Evolutionary conservation across 352 stramenopile genomes (phyloP).

Genomic region (Salisapilia sapeloensis): DNA sequence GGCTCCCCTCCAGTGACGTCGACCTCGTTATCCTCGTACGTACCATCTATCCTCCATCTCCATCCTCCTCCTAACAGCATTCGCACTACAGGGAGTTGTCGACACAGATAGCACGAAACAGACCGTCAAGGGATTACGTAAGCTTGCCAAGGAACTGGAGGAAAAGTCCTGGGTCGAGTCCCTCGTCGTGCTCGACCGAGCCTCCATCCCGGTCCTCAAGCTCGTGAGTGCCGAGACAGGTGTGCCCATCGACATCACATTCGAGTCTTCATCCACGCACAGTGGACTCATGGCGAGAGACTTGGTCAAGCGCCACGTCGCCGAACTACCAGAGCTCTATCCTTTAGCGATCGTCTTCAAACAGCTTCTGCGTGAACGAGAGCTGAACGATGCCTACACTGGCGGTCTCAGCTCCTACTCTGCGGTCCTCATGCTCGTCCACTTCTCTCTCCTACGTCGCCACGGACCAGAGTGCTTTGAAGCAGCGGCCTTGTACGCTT

Average conservation of each 20-base stretch:
- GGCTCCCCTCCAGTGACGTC: slow-evolving; percentile 73
- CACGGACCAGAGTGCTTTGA: slow-evolving; percentile 4
- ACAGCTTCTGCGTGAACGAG: slow-evolving; percentile 74
- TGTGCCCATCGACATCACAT: slow-evolving; percentile 76
- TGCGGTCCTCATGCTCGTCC: slow-evolving; percentile 85
- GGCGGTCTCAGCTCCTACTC: slow-evolving; percentile 85
- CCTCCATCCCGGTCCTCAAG: slow-evolving; percentile 75
- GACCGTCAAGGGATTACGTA: slow-evolving; percentile 34
- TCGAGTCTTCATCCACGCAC: slow-evolving; percentile 66
- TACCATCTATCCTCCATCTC: not conserved
- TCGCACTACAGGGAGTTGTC: slow-evolving; percentile 13
- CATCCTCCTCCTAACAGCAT: not conserved
- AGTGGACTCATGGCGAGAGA: slow-evolving; percentile 66
- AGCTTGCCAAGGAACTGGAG: slow-evolving; percentile 35
- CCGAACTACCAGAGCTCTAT: slow-evolving; percentile 76
- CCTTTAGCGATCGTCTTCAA: slow-evolving; percentile 84
- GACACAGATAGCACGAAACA: slow-evolving; percentile 39
- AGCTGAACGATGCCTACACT: slow-evolving; percentile 85
- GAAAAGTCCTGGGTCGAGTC: slow-evolving; percentile 65
- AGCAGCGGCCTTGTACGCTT: slow-evolving; percentile 34
- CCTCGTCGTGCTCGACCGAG: slow-evolving; percentile 61
- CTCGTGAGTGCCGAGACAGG: slow-evolving; percentile 54
- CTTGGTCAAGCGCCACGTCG: slow-evolving; percentile 70
- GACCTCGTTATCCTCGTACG: slow-evolving; percentile 65
- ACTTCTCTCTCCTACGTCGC: slow-evolving; percentile 64